Base-by-base conservation (phyloP, 2,329 filamentous ascomycete genomes). In the Hortaea sp. region DNA sequence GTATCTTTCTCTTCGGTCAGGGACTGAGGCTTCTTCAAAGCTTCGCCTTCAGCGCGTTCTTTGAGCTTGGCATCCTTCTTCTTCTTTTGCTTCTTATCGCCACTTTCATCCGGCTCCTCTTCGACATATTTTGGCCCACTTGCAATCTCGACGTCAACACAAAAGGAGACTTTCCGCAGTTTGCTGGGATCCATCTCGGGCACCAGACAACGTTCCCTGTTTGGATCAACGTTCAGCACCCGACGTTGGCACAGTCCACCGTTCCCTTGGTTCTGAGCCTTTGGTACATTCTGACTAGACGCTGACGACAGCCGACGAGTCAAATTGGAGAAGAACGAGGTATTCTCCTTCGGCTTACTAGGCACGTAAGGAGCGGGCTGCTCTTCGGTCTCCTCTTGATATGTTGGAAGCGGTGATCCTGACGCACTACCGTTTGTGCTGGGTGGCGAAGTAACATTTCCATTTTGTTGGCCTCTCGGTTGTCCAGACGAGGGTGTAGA, bases 131-230 rank as follows among this genome's bases (percentile, higher is more conserved):
- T 82, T 27, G 89, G 87, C 60, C 87, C 81, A 0, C 88, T 87
- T 3, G 90, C 90, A 60, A 98, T 94, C 65, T 98, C 92, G 4
- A 98, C 89, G 60, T 98, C 92, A 2, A 98, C 92, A 57, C 87
- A 95, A 61, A 98, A 98, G 0, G 90, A 85, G 0, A 98, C 92
- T 44, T 88, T 80, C 45, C 88, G 79, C 49, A 98, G 67, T 63
- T 92, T 95, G 42, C 79, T 78, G 58, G 83, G 79, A 54, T 88
- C 82, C 41, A 98, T 72, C 54, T 94, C 89, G 4, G 78, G 71
- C 29, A 97, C 79, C 27, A 79, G 75, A 63, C 88, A 94, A 53
- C 92, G 74, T 60, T 90, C 82, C 38, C 92, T 79, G 54, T 83
- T 76, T 6, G 71, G 79, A 62, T 97, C 88, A 39, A 95, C 75